Percentiles rank a stretch among this genome's conserved stretches.
Conservation (phyloP, 352 stramenopile genomes). For the Albugo candida region DNA sequence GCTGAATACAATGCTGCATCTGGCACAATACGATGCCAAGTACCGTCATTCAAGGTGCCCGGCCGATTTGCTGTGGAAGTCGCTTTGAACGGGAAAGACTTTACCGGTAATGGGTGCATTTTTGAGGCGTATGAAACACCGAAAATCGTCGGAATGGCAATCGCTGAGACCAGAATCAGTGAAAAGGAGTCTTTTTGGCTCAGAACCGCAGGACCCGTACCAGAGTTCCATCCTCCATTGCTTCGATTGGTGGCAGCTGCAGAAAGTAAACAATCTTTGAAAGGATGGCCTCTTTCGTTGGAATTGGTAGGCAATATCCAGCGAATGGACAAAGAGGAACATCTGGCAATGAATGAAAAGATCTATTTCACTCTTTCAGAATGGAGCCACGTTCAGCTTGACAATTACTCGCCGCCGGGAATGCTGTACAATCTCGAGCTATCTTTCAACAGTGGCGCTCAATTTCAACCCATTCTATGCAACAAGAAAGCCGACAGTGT, state of each 20-base stretch:
- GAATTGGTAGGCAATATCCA: background rate
- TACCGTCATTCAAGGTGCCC: slow-evolving; percentile 38
- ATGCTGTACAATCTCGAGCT: slow-evolving; percentile 23
- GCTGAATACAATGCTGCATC: slow-evolving; percentile 18
- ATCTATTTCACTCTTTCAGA: background rate
- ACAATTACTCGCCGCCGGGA: slow-evolving; percentile 1
- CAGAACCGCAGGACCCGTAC: slow-evolving; percentile 19
- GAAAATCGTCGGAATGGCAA: slow-evolving; percentile 17
- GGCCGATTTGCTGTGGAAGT: slow-evolving; percentile 50
- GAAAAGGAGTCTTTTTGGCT: slow-evolving; percentile 18
- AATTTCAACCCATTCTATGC: slow-evolving; percentile 14
- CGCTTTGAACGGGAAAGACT: slow-evolving; percentile 63
- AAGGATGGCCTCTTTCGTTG: background rate
- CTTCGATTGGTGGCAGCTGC: slow-evolving; percentile 15
- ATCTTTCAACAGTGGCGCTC: slow-evolving; percentile 28
- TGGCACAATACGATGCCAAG: slow-evolving; percentile 31
- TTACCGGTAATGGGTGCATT: slow-evolving; percentile 30
- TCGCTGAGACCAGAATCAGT: slow-evolving; percentile 15
- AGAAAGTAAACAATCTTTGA: background rate
- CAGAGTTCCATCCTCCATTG: slow-evolving; percentile 16
- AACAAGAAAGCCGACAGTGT: background rate
- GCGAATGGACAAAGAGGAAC: background rate
- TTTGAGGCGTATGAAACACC: slow-evolving; percentile 38
- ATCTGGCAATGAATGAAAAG: slow-evolving; percentile 6
- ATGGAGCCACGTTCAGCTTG: background rate